phyloP scores from a whole-genome alignment of 2,329 filamentous ascomycete species.

The Alternaria sp. region DNA sequence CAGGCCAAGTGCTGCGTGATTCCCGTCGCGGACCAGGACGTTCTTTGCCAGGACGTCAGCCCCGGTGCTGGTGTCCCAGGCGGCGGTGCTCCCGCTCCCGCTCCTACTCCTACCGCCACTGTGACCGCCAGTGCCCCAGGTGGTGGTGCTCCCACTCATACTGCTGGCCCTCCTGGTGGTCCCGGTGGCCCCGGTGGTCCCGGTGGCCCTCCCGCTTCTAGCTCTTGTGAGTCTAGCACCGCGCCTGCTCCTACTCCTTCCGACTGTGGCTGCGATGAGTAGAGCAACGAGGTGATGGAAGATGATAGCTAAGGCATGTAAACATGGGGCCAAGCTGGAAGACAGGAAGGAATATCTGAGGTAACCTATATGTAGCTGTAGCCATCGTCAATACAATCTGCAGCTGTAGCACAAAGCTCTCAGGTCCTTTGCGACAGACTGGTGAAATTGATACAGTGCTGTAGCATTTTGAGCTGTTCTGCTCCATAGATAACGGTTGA shows the following conservation, averaged over 20 bases:
- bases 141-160: neutral
- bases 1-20: constrained; percentile 23
- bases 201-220: neutral
- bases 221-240: neutral
- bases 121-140: neutral
- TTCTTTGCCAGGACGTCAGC: constrained; percentile 21
- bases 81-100: neutral
- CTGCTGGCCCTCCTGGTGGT: neutral
- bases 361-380: constrained; percentile 2
- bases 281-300: neutral
- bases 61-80: constrained; percentile 8
- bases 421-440: neutral
- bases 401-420: neutral
- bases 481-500: neutral
- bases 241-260: constrained; percentile 6
- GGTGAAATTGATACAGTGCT: neutral
- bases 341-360: neutral
- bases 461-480: neutral
- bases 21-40: constrained; percentile 15
- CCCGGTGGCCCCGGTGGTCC: neutral
- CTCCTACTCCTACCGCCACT: neutral
- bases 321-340: neutral
- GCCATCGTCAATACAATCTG: neutral
- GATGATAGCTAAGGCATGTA: neutral
- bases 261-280: constrained; percentile 6